phyloP scores from a whole-genome alignment of 441 rosid genomes.

The Gossypium davidsonii region DNA sequence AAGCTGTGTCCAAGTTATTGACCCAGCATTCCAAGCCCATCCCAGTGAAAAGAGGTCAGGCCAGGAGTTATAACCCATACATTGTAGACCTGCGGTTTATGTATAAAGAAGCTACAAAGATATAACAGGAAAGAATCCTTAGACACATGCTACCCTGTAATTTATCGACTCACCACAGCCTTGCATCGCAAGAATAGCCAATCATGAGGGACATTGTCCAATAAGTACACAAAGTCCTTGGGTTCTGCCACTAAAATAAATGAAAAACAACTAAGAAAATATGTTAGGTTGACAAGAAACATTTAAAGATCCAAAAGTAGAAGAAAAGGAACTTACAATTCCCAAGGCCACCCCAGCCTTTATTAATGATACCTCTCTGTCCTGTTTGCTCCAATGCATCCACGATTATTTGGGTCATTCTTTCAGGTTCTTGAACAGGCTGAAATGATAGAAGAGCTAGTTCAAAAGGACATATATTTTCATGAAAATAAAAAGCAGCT shows the following conservation, averaged over 20 bases:
- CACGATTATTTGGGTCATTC: constrained; percentile 82
- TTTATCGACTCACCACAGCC: constrained; percentile 73
- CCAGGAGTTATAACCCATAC: neutral
- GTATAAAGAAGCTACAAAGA: neutral
- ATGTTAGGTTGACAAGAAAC: neutral
- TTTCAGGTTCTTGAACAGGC: constrained; percentile 93
- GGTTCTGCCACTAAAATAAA: constrained; percentile 70
- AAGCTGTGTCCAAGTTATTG: neutral
- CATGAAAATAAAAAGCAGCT: neutral
- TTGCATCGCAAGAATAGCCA: constrained; percentile 90
- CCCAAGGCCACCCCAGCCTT: constrained; percentile 99
- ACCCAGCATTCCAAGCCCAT: neutral
- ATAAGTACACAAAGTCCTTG: constrained; percentile 60
- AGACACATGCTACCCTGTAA: neutral
- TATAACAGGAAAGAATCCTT: neutral
- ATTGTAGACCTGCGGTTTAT: neutral
- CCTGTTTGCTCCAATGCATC: constrained; percentile 71
- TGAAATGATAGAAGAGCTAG: constrained; percentile 23
- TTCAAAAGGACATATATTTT: neutral
- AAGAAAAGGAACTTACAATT: constrained; percentile 41
- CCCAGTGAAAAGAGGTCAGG: neutral
- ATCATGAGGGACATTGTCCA: constrained; percentile 93
- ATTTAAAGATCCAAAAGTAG: neutral
- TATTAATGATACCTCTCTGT: constrained; percentile 94
- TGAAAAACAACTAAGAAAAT: constrained; percentile 15